Conservation (phyloP, 1,139 yeast species). For the Suhomyces choctaworum region DNA sequence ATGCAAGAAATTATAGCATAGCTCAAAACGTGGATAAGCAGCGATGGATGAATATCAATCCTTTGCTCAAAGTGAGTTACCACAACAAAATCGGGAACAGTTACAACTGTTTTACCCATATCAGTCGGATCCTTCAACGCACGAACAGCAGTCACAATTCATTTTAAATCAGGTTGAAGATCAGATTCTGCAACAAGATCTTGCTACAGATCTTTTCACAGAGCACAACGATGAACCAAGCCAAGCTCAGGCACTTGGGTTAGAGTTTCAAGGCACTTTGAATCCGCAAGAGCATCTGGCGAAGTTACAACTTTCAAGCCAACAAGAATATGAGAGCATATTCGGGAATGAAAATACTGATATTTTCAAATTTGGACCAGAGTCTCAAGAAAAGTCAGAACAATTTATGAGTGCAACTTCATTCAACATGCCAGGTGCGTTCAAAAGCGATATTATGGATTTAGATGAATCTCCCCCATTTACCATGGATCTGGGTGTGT, state of each 20-base stretch:
- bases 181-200: not conserved
- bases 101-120: too few relatives aligned
- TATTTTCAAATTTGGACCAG: conserved; percentile 6
- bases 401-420: conserved; percentile 13
- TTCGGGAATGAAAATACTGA: conserved; percentile 11
- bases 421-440: conserved; percentile 36
- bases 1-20: too few relatives aligned
- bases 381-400: conserved; percentile 5
- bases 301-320: conserved; percentile 8
- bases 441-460: conserved; percentile 35
- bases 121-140: too few relatives aligned
- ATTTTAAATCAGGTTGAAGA: not conserved
- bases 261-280: not conserved
- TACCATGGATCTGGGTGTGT: conserved; percentile 37
- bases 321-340: conserved; percentile 10
- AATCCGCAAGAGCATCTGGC: conserved; percentile 4
- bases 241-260: not conserved
- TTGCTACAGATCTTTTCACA: not conserved
- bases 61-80: too few relatives aligned
- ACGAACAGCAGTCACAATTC: conserved; percentile 1
- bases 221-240: not conserved
- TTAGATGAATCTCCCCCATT: conserved; percentile 44
- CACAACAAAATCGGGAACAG: too few relatives aligned
- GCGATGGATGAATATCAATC: too few relatives aligned
- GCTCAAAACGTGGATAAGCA: too few relatives aligned